Percentiles rank a stretch among this genome's conserved stretches.
These are phyloP conservation scores for Leishmania mexicana DNA, from an alignment of 208 protist species.

Conservation along the genomic window DNA sequence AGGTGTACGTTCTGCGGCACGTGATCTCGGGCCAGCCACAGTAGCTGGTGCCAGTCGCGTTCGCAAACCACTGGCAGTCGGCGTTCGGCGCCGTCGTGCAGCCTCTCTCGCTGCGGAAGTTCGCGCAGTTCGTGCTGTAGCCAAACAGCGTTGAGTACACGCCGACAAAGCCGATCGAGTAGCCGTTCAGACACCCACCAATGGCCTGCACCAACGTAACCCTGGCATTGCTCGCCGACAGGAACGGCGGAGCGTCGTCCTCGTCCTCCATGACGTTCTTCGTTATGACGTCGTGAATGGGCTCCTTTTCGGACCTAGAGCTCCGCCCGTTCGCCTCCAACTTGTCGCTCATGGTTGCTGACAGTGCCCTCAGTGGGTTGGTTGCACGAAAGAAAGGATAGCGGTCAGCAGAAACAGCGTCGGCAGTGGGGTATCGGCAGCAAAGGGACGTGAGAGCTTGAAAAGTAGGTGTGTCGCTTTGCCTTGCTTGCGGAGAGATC, in stretches of 20 bases:
- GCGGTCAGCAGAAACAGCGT: not conserved
- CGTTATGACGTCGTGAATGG: not conserved
- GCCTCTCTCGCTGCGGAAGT: slow-evolving; percentile 27
- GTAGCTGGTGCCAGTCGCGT: not conserved
- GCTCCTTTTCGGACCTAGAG: not conserved
- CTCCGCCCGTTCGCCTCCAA: not conserved
- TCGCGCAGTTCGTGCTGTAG: slow-evolving; percentile 60
- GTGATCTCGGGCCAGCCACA: slow-evolving; percentile 50
- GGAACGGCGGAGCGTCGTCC: slow-evolving; percentile 25
- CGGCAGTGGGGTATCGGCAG: not conserved
- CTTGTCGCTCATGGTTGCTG: not conserved
- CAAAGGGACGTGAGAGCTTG: not conserved
- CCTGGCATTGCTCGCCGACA: not conserved
- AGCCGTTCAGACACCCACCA: slow-evolving; percentile 65
- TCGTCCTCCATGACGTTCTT: not conserved
- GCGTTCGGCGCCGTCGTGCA: slow-evolving; percentile 56
- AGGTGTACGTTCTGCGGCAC: slow-evolving; percentile 32
- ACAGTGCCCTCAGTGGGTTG: not conserved
- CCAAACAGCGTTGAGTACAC: slow-evolving; percentile 70
- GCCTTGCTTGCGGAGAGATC: not conserved
- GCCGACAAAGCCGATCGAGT: slow-evolving; percentile 76
- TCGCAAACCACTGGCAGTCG: slow-evolving; percentile 55
- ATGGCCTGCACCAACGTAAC: slow-evolving; percentile 21
- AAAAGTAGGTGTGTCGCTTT: not conserved
- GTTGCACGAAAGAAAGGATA: not conserved